Evolutionary conservation across 441 rosid genomes (phyloP), one percentile per base, ranked within the genome.

Genomic region (Macaranga tanarius): DNA sequence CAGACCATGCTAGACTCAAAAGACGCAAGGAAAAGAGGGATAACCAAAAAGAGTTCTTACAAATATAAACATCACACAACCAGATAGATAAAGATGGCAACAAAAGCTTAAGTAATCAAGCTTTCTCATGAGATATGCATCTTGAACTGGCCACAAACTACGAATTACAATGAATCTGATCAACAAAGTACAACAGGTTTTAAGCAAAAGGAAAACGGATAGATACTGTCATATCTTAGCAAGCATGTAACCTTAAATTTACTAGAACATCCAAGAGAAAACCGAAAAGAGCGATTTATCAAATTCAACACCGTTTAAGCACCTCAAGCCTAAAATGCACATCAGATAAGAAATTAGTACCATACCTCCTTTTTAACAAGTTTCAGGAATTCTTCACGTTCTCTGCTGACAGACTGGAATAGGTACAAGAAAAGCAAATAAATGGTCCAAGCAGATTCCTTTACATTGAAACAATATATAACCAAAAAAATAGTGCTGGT

Each of bases 311-410:
- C 44, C 20, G 16, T 15, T 23, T 58, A 31, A 31, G 77, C 45
- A 51, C 62, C 34, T 16, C 19, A 22, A 52, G 34, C 59, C 9
- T 64, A 26, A 69, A 71, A 70, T 55, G 40, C 17, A 34, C 57
- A 66, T 26, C 51, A 56, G 9, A 23, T 8, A 71, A 65, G 31
- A 52, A 62, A 52, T n/a, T 20, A 44, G 15, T 17, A 11, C 6
- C 50, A 11, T 88, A 91, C 96, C 98, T 93, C 98, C 79, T 91
- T 86, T 38, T 86, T 88, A 47, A 91, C 98, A 67, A 91, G 88
- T 77, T 86, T 85, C 75, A 93, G 83, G 77, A 91, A 93, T 86
- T 88, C 98, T 79, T 93, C 97, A 67, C 98, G 94, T 85, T 93
- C 98, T 85, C 86, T 80, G 84, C 96, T 93, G 55, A 93, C 97